phyloP scores from a whole-genome alignment of 805 yeast genomes.

The Metschnikowia proteae region DNA sequence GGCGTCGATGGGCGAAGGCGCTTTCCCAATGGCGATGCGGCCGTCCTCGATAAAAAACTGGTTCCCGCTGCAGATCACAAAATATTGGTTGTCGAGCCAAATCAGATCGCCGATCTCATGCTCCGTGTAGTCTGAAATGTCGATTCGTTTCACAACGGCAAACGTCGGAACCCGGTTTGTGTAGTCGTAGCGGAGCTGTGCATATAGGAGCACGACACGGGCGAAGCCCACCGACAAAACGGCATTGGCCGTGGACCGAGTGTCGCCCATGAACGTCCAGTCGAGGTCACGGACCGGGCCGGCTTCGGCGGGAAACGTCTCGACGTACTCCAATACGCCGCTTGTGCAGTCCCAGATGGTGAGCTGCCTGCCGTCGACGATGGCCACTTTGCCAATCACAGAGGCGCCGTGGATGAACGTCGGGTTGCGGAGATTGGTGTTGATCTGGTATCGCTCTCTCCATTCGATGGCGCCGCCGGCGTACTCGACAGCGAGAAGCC shows the following conservation, averaged over 20 bases:
- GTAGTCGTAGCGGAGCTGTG: conserved; percentile 85
- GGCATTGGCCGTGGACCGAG: conserved; percentile 47
- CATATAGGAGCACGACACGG: conserved; percentile 58
- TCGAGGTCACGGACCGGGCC: conserved; percentile 66
- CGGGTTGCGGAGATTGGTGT: conserved; percentile 54
- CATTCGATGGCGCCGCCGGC: conserved; percentile 41
- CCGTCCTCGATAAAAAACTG: conserved; percentile 83
- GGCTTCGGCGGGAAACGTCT: conserved; percentile 29
- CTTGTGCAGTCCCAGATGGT: conserved; percentile 78
- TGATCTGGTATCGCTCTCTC: conserved; percentile 47
- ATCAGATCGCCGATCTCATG: conserved; percentile 85
- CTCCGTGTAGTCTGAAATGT: conserved; percentile 65
- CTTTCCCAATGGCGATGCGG: conserved; percentile 32
- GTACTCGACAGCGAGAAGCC: conserved; percentile 17
- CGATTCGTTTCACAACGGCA: conserved; percentile 69
- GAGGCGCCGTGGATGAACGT: conserved; percentile 69
- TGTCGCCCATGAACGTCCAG: conserved; percentile 65
- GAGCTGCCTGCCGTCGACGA: conserved; percentile 57
- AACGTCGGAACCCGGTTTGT: conserved; percentile 77
- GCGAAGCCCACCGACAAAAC: conserved; percentile 78
- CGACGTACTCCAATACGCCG: conserved; percentile 62
- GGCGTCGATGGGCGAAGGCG: conserved; percentile 42
- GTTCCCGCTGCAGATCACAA: conserved; percentile 85
- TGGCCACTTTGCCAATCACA: conserved; percentile 62
- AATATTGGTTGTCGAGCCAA: conserved; percentile 76